A percentile compares a stretch with the other conserved stretches of the same genome.
phyloP scores from a whole-genome alignment of 2,329 filamentous ascomycete genomes.

The Madurella mycetomatis region DNA sequence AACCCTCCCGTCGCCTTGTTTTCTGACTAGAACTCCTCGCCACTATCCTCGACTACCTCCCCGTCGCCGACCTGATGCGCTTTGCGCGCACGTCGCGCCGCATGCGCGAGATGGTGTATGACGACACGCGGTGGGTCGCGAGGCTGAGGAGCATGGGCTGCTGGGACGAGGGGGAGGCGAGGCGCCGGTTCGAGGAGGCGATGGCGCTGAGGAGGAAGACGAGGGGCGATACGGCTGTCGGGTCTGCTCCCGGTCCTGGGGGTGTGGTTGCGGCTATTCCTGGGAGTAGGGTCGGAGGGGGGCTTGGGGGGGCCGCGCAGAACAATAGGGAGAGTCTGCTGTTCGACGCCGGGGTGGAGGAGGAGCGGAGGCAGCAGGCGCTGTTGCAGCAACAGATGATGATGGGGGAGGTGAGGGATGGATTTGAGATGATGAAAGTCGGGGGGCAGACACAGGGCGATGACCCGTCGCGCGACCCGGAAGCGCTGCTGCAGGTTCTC shows the following conservation, averaged over 20 bases:
- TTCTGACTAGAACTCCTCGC: constrained; percentile 69
- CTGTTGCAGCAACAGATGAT: constrained; percentile 25
- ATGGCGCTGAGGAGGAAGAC: constrained; percentile 32
- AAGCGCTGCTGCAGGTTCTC: constrained; percentile 64
- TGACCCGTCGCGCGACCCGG: constrained; percentile 53
- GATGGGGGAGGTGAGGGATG: constrained; percentile 45
- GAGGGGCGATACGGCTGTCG: neutral
- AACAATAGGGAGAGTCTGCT: constrained; percentile 37
- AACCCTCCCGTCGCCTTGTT: neutral
- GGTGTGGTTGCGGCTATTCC: constrained; percentile 18
- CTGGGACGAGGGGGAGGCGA: constrained; percentile 87
- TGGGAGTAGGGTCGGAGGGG: constrained; percentile 9
- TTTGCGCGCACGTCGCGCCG: constrained; percentile 81
- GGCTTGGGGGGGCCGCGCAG: neutral
- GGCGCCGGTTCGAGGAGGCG: constrained; percentile 72
- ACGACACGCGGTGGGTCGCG: constrained; percentile 92
- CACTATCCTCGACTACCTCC: constrained; percentile 82
- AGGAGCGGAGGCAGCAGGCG: constrained; percentile 46
- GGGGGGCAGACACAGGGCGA: constrained; percentile 27
- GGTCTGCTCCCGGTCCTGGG: neutral
- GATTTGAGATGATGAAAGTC: constrained; percentile 74
- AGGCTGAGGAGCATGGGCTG: constrained; percentile 80
- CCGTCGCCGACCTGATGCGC: constrained; percentile 76
- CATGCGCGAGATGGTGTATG: constrained; percentile 97
- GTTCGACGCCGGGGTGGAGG: constrained; percentile 69